Evolutionary conservation across 2,329 filamentous ascomycete species (phyloP).

Genomic region (Daldinia eschscholtzii): DNA sequence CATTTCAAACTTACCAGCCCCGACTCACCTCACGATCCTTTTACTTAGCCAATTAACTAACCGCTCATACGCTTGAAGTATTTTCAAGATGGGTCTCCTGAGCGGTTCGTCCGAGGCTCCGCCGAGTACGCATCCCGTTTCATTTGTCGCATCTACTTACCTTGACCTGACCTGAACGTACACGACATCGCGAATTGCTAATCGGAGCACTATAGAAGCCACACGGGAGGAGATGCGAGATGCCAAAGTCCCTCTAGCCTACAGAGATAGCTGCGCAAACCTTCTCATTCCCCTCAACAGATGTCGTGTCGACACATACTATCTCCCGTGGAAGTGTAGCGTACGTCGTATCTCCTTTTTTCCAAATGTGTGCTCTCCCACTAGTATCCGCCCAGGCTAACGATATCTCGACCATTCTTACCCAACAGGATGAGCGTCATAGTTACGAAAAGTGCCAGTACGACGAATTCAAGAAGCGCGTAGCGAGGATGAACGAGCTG

Average conservation of each 20-base stretch:
- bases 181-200: not conserved
- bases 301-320: conserved; percentile 92
- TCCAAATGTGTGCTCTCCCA: not conserved
- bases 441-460: conserved; percentile 99
- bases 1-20: not conserved
- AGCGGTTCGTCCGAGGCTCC: conserved; percentile 47
- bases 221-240: conserved; percentile 94
- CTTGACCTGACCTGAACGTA: not conserved
- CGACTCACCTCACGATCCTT: conserved; percentile 12
- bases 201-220: conserved; percentile 67
- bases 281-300: conserved; percentile 95
- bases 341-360: conserved; percentile 67
- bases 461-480: conserved; percentile 97
- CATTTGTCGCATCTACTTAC: not conserved
- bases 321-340: conserved; percentile 97
- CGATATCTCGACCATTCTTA: not conserved
- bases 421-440: conserved; percentile 88
- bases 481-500: conserved; percentile 98
- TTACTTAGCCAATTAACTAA: conserved; percentile 21
- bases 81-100: conserved; percentile 45
- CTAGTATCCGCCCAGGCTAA: conserved; percentile 7
- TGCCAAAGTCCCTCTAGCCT: conserved; percentile 86
- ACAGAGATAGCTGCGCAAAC: conserved; percentile 95
- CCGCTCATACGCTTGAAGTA: conserved; percentile 13
- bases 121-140: conserved; percentile 45